Evolutionary conservation across 2,329 filamentous ascomycete genomes (phyloP).

Genomic region (Cordyceps militaris): DNA sequence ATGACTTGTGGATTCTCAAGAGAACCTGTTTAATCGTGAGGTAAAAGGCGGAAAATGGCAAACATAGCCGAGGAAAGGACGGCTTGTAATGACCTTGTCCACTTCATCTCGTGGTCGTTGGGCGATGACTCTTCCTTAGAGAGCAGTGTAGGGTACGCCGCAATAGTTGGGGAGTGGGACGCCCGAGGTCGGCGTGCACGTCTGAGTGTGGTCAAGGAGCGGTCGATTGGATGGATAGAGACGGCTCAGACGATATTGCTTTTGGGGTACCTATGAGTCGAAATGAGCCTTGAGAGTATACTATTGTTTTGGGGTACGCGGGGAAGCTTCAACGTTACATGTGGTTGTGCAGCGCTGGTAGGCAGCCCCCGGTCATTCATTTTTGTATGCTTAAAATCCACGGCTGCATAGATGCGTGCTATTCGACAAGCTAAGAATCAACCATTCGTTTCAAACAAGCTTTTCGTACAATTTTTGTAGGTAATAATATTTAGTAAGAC

Average conservation of each 20-base stretch:
- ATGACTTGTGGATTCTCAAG: constrained; percentile 16
- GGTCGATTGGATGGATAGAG: neutral
- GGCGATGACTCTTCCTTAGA: neutral
- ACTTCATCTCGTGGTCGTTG: neutral
- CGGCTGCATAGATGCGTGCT: too few relatives aligned
- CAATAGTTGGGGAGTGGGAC: neutral
- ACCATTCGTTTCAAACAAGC: too few relatives aligned
- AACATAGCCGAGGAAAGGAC: neutral
- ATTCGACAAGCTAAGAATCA: too few relatives aligned
- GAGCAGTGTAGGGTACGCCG: constrained; percentile 1
- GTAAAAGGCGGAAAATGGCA: neutral
- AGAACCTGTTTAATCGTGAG: neutral
- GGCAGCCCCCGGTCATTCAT: too few relatives aligned
- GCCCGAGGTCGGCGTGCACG: neutral
- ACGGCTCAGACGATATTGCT: neutral
- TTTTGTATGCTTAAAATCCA: too few relatives aligned
- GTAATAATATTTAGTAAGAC: too few relatives aligned
- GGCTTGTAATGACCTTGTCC: neutral
- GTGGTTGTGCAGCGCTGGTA: too few relatives aligned
- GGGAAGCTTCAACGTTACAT: too few relatives aligned
- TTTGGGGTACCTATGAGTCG: neutral
- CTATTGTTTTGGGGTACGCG: neutral
- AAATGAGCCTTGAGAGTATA: neutral
- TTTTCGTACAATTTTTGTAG: too few relatives aligned
- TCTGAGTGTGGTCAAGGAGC: neutral